A percentile compares a stretch with the other conserved stretches of the same genome.
Evolutionary conservation across 106 monocot species (phyloP).

Genomic region (Dioscorea dumetorum): DNA sequence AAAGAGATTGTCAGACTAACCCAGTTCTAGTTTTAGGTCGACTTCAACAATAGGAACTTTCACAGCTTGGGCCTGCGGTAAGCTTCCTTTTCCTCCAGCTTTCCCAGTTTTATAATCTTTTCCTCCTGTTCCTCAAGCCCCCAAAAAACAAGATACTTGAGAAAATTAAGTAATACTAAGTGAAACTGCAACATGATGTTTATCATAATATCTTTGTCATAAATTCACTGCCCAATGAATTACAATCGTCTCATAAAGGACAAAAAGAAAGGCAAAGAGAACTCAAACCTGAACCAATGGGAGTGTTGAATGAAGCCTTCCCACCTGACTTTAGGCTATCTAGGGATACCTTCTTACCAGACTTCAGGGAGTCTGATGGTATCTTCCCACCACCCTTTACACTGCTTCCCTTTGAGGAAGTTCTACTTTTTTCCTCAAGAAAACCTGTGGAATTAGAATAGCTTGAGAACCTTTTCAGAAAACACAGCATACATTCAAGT

Average conservation of each 20-base stretch:
- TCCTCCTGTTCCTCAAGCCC: slow-evolving; percentile 35
- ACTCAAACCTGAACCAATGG: slow-evolving; percentile 33
- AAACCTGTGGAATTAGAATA: slow-evolving; percentile 26
- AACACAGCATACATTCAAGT: neutral
- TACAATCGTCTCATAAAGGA: neutral
- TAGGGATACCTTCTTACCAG: slow-evolving; percentile 21
- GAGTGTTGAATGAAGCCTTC: slow-evolving; percentile 11
- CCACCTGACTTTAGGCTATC: slow-evolving; percentile 19
- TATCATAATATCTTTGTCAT: neutral
- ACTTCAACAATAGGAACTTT: slow-evolving; percentile 30
- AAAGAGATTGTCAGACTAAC: slow-evolving; percentile 18
- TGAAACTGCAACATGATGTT: neutral
- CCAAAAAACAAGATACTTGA: slow-evolving; percentile 16
- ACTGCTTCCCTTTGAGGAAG: slow-evolving; percentile 9
- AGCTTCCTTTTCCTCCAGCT: slow-evolving; percentile 34
- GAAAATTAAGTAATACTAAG: neutral
- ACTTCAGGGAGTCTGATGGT: slow-evolving; percentile 13
- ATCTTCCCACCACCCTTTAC: slow-evolving; percentile 12
- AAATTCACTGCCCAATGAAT: neutral
- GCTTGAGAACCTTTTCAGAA: neutral
- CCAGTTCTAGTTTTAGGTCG: slow-evolving; percentile 56
- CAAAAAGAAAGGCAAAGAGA: neutral
- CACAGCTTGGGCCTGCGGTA: slow-evolving; percentile 17
- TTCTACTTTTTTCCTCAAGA: slow-evolving; percentile 12
- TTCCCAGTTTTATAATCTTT: slow-evolving; percentile 34